Evolutionary conservation across 1,139 yeast species (phyloP).

Genomic region (Nadsonia commutata): DNA sequence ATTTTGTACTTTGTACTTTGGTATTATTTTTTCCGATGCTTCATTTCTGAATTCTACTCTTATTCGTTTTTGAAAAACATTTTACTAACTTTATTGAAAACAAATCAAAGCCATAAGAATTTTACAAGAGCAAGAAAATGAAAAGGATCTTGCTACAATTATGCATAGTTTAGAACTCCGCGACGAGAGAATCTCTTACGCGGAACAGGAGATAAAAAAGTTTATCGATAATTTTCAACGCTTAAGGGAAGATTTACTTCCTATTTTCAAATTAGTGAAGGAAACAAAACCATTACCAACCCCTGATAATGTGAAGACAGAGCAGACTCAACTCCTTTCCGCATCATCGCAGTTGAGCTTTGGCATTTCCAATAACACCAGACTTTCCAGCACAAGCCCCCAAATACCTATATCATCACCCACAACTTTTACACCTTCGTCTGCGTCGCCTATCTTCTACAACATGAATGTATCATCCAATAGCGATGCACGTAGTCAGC

Average conservation of each 20-base stretch:
- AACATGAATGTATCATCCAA: too few relatives aligned
- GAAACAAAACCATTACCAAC: constrained; percentile 30
- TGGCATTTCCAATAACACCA: too few relatives aligned
- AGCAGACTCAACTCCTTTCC: constrained; percentile 3
- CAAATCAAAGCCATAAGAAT: constrained; percentile 1
- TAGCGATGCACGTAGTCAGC: too few relatives aligned
- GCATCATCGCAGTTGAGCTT: neutral
- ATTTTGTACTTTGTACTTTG: neutral
- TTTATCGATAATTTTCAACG: constrained; percentile 21
- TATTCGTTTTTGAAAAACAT: too few relatives aligned
- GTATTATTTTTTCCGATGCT: too few relatives aligned
- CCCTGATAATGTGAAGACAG: constrained; percentile 17
- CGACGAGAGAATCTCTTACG: constrained; percentile 22
- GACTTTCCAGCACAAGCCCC: too few relatives aligned
- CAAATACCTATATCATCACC: too few relatives aligned
- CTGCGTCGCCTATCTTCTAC: too few relatives aligned
- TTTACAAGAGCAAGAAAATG: constrained; percentile 1
- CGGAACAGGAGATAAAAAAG: constrained; percentile 23
- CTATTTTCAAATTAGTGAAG: constrained; percentile 25
- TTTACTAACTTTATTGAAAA: neutral
- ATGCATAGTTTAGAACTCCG: constrained; percentile 18
- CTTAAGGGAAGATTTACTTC: constrained; percentile 27
- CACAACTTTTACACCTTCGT: too few relatives aligned
- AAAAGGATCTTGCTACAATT: constrained; percentile 6
- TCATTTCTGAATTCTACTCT: too few relatives aligned